Evolutionary conservation across 441 rosid genomes (phyloP), one percentile per base, ranked within the genome.

Genomic region (Melianthus villosus): DNA sequence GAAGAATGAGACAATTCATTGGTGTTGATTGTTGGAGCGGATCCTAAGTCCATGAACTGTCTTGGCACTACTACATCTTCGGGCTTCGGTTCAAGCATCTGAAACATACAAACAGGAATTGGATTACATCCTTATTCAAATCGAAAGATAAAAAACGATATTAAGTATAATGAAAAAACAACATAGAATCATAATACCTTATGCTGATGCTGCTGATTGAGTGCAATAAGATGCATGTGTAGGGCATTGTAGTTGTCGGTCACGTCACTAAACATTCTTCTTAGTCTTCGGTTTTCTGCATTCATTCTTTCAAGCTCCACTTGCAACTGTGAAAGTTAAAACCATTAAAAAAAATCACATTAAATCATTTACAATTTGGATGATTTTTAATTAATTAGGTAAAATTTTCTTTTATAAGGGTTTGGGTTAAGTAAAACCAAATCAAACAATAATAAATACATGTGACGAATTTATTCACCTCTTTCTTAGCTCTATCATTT

Each of bases 231-330:
- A 44, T 81, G 85, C 80, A 64, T 62, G 22, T 76, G 77, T 10
- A 87, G 58, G 17, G 87, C 64, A 56, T 28, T 59, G 66, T 74
- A 81, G 61, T 68, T 81, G 56, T 38, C 76, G 47, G 51, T 51
- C 2, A 83, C 92, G 61, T 81, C 79, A 53, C 63, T 34, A 9
- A 87, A 75, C 77, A 84, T 69, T 38, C 75, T 89, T 56, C 33
- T 78, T 10, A 87, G 46, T 62, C 44, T 76, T 28, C 56, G 76
- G 27, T 87, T 87, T 49, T 87, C 97, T 6, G 51, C 34, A 8
- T 69, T 81, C 81, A 74, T 69, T 19, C 54, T 57, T 46, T 71
- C 75, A 16, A 87, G 66, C 72, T 76, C 76, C 27, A 41, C 59
- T 58, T 76, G 81, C 56, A 87, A 62, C 17, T 72, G 59, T 0